Conservation (phyloP, 2,329 filamentous ascomycete species). For the Erysiphe neolycopersici region DNA sequence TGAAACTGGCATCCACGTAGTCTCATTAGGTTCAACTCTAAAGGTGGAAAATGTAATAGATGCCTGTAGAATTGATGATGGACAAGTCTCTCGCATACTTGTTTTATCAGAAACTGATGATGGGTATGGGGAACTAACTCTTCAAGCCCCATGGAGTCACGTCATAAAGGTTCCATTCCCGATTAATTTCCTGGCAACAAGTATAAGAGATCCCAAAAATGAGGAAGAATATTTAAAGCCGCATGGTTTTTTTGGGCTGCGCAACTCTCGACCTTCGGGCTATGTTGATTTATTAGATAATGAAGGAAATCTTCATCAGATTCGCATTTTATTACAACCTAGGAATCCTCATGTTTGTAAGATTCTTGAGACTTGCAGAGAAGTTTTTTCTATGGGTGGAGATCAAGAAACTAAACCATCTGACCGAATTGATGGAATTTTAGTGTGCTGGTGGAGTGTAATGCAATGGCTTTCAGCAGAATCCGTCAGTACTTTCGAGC, state of each 20-base stretch:
- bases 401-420: conserved; percentile 15
- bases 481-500: conserved; percentile 20
- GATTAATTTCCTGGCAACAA: conserved; percentile 26
- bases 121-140: conserved; percentile 37
- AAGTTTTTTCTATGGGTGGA: conserved; percentile 31
- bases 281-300: conserved; percentile 39
- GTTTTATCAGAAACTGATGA: conserved; percentile 38
- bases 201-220: conserved; percentile 21
- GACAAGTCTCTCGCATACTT: conserved; percentile 38
- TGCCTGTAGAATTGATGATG: conserved; percentile 44
- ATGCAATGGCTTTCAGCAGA: conserved; percentile 37
- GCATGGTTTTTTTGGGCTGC: conserved; percentile 19
- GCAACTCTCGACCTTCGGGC: conserved; percentile 30
- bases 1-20: conserved; percentile 11
- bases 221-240: conserved; percentile 11
- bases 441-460: conserved; percentile 47
- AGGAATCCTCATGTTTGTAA: conserved; percentile 32
- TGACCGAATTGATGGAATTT: conserved; percentile 20
- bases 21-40: conserved; percentile 8
- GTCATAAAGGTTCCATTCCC: conserved; percentile 41
- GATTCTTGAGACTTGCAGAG: conserved; percentile 33
- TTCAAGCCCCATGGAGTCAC: conserved; percentile 51
- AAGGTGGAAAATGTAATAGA: conserved; percentile 41
- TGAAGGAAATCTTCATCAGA: conserved; percentile 33
- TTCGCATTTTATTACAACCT: conserved; percentile 41